These are phyloP conservation scores for Rhodotorula glutinis DNA, from an alignment of 1,284 basidiomycete species.

Conservation along the genomic window DNA sequence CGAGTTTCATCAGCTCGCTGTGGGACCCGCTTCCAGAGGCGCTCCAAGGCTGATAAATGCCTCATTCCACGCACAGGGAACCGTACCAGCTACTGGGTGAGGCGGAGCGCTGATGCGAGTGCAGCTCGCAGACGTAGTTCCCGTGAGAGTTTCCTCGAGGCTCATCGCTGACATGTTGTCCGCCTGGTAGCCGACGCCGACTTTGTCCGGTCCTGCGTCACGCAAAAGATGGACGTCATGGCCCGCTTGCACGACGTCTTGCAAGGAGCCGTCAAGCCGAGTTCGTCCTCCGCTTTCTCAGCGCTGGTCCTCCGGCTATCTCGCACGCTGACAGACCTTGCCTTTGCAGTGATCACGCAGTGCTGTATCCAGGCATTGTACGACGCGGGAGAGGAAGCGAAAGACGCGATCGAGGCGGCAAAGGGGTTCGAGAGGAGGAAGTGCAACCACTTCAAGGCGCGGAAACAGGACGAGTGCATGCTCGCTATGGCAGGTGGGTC, in stretches of 20 bases:
- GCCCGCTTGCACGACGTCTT: constrained; percentile 71
- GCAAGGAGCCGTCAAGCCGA: constrained; percentile 81
- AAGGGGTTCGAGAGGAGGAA: constrained; percentile 88
- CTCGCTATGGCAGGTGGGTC: constrained; percentile 69
- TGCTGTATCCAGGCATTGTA: constrained; percentile 90
- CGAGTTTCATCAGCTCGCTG: too few species aligned
- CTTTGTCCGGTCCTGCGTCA: constrained; percentile 67
- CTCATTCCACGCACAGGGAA: constrained; percentile 50
- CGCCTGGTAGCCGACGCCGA: constrained; percentile 70
- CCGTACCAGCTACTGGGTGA: constrained; percentile 84
- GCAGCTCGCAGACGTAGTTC: too few species aligned
- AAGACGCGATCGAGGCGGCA: constrained; percentile 76
- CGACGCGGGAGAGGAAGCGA: constrained; percentile 65
- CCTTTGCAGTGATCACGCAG: constrained; percentile 87
- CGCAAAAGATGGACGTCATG: constrained; percentile 67
- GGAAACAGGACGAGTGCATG: constrained; percentile 80
- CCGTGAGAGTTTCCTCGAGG: too few species aligned
- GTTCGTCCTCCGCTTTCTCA: constrained; percentile 56
- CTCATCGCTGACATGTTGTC: not conserved
- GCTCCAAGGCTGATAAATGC: too few species aligned
- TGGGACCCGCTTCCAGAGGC: too few species aligned
- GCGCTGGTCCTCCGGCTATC: too few species aligned
- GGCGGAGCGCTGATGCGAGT: constrained; percentile 37
- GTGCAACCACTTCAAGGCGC: constrained; percentile 76
- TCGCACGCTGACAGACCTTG: not conserved